phyloP scores from a whole-genome alignment of 1,284 basidiomycete species.

The Marasmius oreades region DNA sequence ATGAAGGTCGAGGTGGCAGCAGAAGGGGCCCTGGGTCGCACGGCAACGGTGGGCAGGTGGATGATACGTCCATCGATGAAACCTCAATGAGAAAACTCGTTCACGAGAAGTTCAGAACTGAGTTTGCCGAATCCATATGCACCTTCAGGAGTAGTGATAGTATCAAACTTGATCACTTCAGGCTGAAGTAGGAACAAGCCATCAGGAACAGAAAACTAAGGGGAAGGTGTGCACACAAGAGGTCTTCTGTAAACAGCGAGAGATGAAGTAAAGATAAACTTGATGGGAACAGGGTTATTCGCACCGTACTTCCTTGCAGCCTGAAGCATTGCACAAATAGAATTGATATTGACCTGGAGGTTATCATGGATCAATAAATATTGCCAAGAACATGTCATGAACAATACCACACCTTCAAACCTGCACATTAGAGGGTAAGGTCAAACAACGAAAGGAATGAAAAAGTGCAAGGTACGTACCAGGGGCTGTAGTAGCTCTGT shows the following conservation, averaged over 20 bases:
- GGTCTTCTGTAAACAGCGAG: conserved; percentile 65
- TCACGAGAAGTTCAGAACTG: conserved; percentile 56
- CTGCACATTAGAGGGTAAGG: too few relatives aligned
- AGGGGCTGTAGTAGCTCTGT: too few relatives aligned
- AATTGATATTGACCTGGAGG: conserved; percentile 58
- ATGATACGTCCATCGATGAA: conserved; percentile 62
- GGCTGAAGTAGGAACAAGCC: conserved; percentile 30
- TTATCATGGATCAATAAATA: not conserved
- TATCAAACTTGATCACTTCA: conserved; percentile 43
- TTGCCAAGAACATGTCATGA: not conserved
- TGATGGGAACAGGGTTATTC: conserved; percentile 30
- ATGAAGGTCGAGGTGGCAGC: conserved; percentile 60
- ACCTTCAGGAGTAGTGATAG: conserved; percentile 53
- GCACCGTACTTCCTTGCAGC: conserved; percentile 38
- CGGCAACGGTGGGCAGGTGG: conserved; percentile 59
- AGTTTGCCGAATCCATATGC: conserved; percentile 60
- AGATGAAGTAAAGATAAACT: conserved; percentile 61
- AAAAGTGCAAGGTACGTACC: too few relatives aligned
- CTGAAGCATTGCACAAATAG: conserved; percentile 50
- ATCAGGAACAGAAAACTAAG: not conserved
- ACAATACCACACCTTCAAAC: conserved; percentile 36
- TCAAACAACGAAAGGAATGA: too few relatives aligned
- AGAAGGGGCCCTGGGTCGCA: conserved; percentile 54
- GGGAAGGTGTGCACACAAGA: conserved; percentile 31
- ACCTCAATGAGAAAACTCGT: conserved; percentile 62